These are phyloP conservation scores for Phaeosphaeria sp. DNA, from an alignment of 2,329 filamentous ascomycete genomes.

Conservation along the genomic window DNA sequence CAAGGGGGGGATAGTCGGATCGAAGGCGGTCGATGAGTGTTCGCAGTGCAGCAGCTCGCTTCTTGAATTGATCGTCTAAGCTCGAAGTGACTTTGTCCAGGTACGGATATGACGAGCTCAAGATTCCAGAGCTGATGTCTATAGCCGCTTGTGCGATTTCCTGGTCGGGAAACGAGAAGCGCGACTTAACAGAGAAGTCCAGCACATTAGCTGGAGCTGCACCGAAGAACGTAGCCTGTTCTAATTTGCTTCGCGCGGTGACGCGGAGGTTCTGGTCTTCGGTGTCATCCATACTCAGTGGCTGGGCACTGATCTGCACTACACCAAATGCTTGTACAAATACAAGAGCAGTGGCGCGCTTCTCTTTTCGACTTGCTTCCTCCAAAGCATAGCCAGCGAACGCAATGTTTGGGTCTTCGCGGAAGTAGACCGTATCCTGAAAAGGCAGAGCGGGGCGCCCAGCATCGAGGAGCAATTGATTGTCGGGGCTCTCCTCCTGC, in stretches of 20 bases:
- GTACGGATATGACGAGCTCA: conserved; percentile 77
- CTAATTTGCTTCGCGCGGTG: conserved; percentile 86
- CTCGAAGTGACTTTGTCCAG: conserved; percentile 76
- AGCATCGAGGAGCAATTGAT: conserved; percentile 67
- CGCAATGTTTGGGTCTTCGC: conserved; percentile 57
- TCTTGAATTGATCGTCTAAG: conserved; percentile 79
- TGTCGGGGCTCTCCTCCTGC: conserved; percentile 73
- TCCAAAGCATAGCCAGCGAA: conserved; percentile 61
- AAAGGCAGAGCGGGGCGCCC: conserved; percentile 62
- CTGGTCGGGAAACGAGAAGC: conserved; percentile 69
- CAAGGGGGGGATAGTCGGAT: conserved; percentile 68
- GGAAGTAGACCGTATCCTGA: conserved; percentile 86
- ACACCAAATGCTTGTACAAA: conserved; percentile 66
- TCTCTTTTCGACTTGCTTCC: conserved; percentile 47
- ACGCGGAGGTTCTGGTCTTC: conserved; percentile 58
- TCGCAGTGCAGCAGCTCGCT: conserved; percentile 75
- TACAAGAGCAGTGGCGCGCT: conserved; percentile 54
- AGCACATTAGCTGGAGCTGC: conserved; percentile 83
- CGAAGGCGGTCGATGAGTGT: conserved; percentile 76
- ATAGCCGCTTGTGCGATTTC: conserved; percentile 81
- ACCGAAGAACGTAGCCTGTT: conserved; percentile 94
- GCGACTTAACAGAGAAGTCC: conserved; percentile 75
- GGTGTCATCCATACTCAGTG: conserved; percentile 65
- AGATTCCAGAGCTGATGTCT: conserved; percentile 79
- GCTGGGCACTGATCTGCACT: conserved; percentile 61